Percentiles rank a stretch among this genome's conserved stretches.
These are phyloP conservation scores for Saccharomycopsis sp. DNA, from an alignment of 805 yeast species.

Conservation along the genomic window DNA sequence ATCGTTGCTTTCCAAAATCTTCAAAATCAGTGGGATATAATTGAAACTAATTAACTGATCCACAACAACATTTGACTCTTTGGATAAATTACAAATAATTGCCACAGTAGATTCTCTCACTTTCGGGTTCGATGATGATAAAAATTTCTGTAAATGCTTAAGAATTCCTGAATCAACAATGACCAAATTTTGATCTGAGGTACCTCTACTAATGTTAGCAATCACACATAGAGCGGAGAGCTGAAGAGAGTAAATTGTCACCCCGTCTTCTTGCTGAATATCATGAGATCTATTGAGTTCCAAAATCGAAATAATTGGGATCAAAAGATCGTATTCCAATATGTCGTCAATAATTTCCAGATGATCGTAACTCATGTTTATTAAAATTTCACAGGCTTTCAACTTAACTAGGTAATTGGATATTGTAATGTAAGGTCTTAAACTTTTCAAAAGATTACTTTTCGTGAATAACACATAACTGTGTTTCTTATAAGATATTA, in stretches of 20 bases:
- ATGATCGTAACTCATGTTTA: conserved; percentile 16
- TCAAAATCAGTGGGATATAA: conserved; percentile 6
- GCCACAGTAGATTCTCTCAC: conserved; percentile 13
- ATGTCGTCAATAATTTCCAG: conserved; percentile 6
- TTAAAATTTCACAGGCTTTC: conserved; percentile 16
- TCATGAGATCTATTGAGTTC: not conserved
- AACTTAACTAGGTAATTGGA: conserved; percentile 12
- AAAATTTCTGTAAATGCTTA: conserved; percentile 3
- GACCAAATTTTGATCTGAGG: conserved; percentile 9
- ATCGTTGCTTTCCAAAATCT: conserved; percentile 7
- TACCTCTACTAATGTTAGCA: conserved; percentile 19
- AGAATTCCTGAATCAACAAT: conserved; percentile 13
- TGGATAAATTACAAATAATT: conserved; percentile 9
- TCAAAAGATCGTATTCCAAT: conserved; percentile 4
- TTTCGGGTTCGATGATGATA: not conserved
- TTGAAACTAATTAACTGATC: conserved; percentile 6
- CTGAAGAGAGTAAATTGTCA: conserved; percentile 7
- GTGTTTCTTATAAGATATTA: conserved; percentile 11
- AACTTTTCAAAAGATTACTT: conserved; percentile 3
- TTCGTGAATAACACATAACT: conserved; percentile 12
- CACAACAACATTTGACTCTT: conserved; percentile 1
- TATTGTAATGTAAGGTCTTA: conserved; percentile 13
- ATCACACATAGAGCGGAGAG: conserved; percentile 16
- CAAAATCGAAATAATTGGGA: conserved; percentile 5
- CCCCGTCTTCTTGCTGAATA: conserved; percentile 11